phyloP scores from a whole-genome alignment of 139 green algal species.

The Chlamydomonas eustigma region DNA sequence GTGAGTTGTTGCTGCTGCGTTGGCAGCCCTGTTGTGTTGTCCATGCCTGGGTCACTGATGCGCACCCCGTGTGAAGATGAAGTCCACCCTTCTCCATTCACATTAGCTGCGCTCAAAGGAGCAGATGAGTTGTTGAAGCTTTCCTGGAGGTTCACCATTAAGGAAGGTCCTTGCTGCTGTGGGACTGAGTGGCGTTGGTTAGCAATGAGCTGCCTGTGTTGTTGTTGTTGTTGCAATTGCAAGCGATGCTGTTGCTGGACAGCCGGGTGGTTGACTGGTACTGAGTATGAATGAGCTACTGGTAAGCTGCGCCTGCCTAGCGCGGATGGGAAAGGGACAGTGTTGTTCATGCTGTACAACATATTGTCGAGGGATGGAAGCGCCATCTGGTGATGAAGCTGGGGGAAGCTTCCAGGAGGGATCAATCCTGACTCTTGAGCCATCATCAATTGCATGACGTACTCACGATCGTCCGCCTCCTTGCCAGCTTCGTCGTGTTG shows the following conservation, averaged over 20 bases:
- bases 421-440: conserved; percentile 35
- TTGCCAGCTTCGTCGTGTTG: not conserved
- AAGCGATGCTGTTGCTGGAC: not conserved
- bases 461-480: conserved; percentile 29
- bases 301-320: no score
- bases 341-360: conserved; percentile 1
- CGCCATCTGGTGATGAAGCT: not conserved
- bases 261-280: not conserved
- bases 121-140: not conserved
- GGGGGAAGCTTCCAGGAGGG: not conserved
- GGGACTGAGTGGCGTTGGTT: not conserved
- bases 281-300: not conserved
- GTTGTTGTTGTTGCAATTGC: conserved; percentile 8
- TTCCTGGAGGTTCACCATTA: conserved; percentile 7
- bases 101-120: no score
- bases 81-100: not conserved
- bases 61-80: not conserved
- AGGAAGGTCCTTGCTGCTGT: not conserved
- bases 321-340: no score
- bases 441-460: conserved; percentile 37
- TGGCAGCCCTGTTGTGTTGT: no score
- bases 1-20: not conserved
- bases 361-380: not conserved
- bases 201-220: not conserved
- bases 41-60: not conserved